Evolutionary conservation across 1,139 yeast species (phyloP).

Genomic region (Diutina neorugosa): DNA sequence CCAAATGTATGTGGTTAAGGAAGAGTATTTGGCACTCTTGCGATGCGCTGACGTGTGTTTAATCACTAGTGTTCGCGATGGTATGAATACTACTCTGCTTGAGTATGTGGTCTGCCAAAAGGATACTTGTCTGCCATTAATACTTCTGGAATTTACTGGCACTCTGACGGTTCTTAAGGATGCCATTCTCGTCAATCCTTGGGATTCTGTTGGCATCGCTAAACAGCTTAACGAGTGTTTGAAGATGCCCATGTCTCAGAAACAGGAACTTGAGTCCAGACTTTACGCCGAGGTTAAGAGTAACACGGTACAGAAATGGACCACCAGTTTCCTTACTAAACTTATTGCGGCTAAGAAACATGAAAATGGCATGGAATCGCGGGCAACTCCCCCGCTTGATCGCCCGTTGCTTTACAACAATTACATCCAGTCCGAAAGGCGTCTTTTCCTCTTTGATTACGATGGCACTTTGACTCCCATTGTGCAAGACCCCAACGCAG

Average conservation of each 20-base stretch:
- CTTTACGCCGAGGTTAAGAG: constrained; percentile 54
- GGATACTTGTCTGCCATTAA: constrained; percentile 57
- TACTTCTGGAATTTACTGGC: constrained; percentile 89
- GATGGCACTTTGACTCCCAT: constrained; percentile 97
- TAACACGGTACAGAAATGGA: constrained; percentile 78
- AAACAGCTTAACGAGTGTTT: constrained; percentile 67
- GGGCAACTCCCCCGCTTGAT: constrained; percentile 76
- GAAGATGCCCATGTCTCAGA: constrained; percentile 30
- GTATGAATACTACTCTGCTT: constrained; percentile 90
- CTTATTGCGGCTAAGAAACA: constrained; percentile 18
- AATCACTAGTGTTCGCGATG: constrained; percentile 86
- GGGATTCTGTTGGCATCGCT: constrained; percentile 93
- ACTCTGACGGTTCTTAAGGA: constrained; percentile 71
- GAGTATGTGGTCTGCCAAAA: constrained; percentile 89
- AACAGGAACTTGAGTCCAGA: constrained; percentile 31
- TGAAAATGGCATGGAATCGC: constrained; percentile 33
- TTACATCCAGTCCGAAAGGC: constrained; percentile 48
- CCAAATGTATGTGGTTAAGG: constrained; percentile 78
- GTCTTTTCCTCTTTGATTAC: constrained; percentile 85
- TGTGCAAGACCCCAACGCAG: constrained; percentile 96
- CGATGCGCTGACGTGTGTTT: constrained; percentile 85
- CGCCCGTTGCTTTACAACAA: constrained; percentile 51
- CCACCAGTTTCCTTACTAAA: constrained; percentile 45
- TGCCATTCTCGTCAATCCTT: constrained; percentile 84
- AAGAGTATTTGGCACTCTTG: constrained; percentile 78